Conservation (phyloP, 2,329 filamentous ascomycete species). For the Aureobasidium sp. region DNA sequence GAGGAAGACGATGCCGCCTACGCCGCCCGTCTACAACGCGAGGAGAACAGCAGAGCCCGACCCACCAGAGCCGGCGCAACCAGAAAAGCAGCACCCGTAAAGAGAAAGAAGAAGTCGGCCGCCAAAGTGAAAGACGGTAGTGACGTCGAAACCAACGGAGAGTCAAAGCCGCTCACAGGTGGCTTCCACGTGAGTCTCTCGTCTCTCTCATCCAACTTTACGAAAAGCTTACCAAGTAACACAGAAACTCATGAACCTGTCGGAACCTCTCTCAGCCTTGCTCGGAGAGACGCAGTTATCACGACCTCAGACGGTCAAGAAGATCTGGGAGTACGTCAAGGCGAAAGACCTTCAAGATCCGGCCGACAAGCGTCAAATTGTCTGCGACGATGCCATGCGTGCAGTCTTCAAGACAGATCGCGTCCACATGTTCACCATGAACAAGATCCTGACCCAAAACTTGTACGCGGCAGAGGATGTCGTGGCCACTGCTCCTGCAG, state of each 20-base stretch:
- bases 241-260: conserved; percentile 66
- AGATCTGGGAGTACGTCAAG: conserved; percentile 93
- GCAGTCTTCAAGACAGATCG: conserved; percentile 84
- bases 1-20: conserved; percentile 77
- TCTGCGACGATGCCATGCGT: conserved; percentile 84
- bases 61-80: conserved; percentile 64
- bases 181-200: conserved; percentile 66
- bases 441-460: conserved; percentile 85
- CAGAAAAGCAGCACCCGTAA: conserved; percentile 44
- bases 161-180: conserved; percentile 63
- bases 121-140: conserved; percentile 78
- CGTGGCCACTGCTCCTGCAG: neutral
- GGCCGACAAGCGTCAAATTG: conserved; percentile 81
- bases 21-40: conserved; percentile 80
- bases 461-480: conserved; percentile 72
- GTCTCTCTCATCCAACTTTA: neutral
- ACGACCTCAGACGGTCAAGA: conserved; percentile 90
- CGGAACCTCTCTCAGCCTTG: conserved; percentile 58
- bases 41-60: conserved; percentile 61
- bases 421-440: conserved; percentile 99
- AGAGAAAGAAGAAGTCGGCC: conserved; percentile 66
- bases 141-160: conserved; percentile 50
- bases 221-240: neutral
- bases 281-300: conserved; percentile 72
- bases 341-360: conserved; percentile 82